Evolutionary conservation across 345 rosid genomes (phyloP).

Genomic region (Salix purpurea): DNA sequence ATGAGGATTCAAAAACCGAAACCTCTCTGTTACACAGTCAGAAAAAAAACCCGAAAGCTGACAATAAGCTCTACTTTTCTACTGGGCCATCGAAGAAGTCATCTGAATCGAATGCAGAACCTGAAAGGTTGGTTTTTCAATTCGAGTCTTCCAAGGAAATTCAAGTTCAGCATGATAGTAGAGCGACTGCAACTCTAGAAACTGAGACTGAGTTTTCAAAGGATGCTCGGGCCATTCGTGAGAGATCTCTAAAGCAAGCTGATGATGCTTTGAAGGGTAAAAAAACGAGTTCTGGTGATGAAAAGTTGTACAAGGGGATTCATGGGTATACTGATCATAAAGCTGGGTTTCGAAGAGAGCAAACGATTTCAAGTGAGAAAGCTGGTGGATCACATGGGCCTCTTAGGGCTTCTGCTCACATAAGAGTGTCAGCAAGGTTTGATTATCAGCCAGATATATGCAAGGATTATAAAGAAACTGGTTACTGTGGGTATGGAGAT

Average conservation of each 20-base stretch:
- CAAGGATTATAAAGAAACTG: slow-evolving; percentile 92
- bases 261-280: slow-evolving; percentile 66
- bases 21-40: slow-evolving; percentile 44
- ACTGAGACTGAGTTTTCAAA: slow-evolving; percentile 79
- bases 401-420: slow-evolving; percentile 89
- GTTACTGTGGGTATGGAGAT: slow-evolving; percentile 91
- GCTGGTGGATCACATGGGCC: slow-evolving; percentile 95
- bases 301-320: slow-evolving; percentile 70
- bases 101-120: slow-evolving; percentile 28
- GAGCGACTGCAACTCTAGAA: slow-evolving; percentile 77
- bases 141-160: slow-evolving; percentile 83
- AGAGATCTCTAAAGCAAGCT: slow-evolving; percentile 66
- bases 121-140: slow-evolving; percentile 44
- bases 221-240: slow-evolving; percentile 82
- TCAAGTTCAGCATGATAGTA: slow-evolving; percentile 77
- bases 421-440: slow-evolving; percentile 81
- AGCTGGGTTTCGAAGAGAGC: slow-evolving; percentile 91
- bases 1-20: slow-evolving; percentile 39
- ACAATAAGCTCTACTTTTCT: slow-evolving; percentile 60
- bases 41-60: slow-evolving; percentile 48
- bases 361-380: slow-evolving; percentile 78
- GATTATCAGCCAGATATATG: slow-evolving; percentile 92
- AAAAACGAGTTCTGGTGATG: slow-evolving; percentile 38
- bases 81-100: slow-evolving; percentile 55
- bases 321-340: slow-evolving; percentile 83